Evolutionary conservation across 2,329 filamentous ascomycete species (phyloP).

Genomic region (Aureobasidium sp.): DNA sequence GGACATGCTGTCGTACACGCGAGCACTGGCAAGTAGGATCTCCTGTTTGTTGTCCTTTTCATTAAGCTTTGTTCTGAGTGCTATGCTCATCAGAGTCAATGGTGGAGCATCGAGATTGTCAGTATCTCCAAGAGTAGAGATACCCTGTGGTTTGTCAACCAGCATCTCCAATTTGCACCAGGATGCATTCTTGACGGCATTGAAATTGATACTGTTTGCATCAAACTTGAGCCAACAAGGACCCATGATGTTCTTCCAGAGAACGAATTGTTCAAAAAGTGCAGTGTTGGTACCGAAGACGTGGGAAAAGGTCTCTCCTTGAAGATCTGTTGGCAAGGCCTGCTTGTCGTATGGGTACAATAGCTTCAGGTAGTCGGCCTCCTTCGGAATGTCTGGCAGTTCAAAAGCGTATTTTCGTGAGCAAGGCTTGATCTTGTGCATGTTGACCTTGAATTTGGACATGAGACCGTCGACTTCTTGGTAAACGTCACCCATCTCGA

Average conservation of each 20-base stretch:
- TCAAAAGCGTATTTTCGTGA: constrained; percentile 95
- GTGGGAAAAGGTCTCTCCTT: constrained; percentile 85
- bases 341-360: constrained; percentile 89
- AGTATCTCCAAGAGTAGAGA: constrained; percentile 65
- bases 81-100: constrained; percentile 91
- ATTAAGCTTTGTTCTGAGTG: constrained; percentile 82
- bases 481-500: constrained; percentile 85
- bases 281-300: constrained; percentile 91
- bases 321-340: constrained; percentile 59
- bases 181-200: constrained; percentile 79
- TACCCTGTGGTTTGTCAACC: constrained; percentile 68
- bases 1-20: constrained; percentile 85
- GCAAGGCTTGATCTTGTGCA: constrained; percentile 90
- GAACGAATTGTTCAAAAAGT: constrained; percentile 94
- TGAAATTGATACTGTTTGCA: constrained; percentile 65
- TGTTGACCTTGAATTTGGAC: constrained; percentile 74
- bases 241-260: constrained; percentile 99
- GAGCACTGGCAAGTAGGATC: constrained; percentile 81
- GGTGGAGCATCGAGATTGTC: constrained; percentile 79
- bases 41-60: constrained; percentile 93
- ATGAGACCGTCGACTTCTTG: constrained; percentile 82
- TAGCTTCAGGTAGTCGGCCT: constrained; percentile 89
- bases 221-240: constrained; percentile 94
- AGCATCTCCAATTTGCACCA: constrained; percentile 94
- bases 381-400: constrained; percentile 74